phyloP scores from a whole-genome alignment of 805 yeast species.

The Isabelozyma rhagii region DNA sequence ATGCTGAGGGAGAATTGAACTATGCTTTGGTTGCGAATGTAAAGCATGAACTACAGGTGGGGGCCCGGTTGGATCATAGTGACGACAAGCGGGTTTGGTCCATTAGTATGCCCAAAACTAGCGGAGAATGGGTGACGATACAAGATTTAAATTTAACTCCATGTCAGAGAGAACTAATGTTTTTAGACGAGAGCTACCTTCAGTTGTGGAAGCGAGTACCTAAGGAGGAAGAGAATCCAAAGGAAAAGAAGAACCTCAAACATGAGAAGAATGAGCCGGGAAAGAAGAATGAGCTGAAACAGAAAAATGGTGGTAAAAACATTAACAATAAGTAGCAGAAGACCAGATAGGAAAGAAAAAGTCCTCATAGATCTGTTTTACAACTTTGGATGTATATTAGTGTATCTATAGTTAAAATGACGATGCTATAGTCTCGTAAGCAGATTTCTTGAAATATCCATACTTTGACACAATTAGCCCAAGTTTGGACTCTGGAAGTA shows the following conservation, averaged over 20 bases:
- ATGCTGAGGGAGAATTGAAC: conserved; percentile 11
- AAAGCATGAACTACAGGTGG: conserved; percentile 9
- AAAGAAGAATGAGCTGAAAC: too few relatives aligned
- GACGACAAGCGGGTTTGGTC: conserved; percentile 45
- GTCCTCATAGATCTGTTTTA: too few relatives aligned
- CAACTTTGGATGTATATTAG: not conserved
- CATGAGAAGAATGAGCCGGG: too few relatives aligned
- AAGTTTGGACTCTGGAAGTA: not conserved
- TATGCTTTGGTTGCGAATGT: conserved; percentile 34
- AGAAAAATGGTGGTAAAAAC: too few relatives aligned
- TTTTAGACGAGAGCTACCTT: conserved; percentile 58
- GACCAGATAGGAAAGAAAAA: too few relatives aligned
- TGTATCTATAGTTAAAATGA: not conserved
- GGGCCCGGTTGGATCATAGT: conserved; percentile 11
- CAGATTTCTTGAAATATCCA: conserved; percentile 4
- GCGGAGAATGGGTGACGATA: conserved; percentile 56
- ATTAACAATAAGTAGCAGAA: too few relatives aligned
- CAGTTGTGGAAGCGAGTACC: conserved; percentile 58
- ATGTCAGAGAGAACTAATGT: conserved; percentile 56
- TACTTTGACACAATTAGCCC: not conserved
- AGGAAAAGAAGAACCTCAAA: too few relatives aligned
- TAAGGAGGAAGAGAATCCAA: not conserved
- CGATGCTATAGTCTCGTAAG: conserved; percentile 3
- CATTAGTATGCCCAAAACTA: conserved; percentile 29
- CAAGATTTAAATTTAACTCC: conserved; percentile 46